These are phyloP conservation scores for Crepidotus sp. DNA, from an alignment of 1,284 basidiomycete species.

Conservation along the genomic window DNA sequence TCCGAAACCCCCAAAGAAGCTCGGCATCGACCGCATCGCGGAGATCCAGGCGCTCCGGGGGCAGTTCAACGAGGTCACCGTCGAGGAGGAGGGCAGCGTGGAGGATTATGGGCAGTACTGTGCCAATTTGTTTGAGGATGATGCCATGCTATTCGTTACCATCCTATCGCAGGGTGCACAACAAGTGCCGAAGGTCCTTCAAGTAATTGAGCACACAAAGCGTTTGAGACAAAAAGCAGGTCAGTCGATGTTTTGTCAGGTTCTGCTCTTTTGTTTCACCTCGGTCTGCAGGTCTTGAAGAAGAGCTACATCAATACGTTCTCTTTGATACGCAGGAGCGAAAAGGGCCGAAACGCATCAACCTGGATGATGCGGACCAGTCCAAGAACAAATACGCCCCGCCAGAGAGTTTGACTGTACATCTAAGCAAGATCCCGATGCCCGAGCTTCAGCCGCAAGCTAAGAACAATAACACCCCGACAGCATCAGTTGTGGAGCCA, in stretches of 20 bases:
- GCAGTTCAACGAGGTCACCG: constrained; percentile 64
- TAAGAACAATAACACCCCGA: constrained; percentile 24
- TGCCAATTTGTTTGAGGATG: constrained; percentile 59
- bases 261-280: neutral
- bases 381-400: constrained; percentile 46
- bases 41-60: constrained; percentile 57
- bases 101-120: constrained; percentile 67
- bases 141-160: constrained; percentile 71
- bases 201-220: constrained; percentile 72
- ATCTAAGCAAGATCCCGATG: constrained; percentile 77
- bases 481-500: constrained; percentile 17
- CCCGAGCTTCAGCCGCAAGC: constrained; percentile 63
- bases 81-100: constrained; percentile 55
- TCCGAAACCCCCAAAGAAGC: constrained; percentile 53
- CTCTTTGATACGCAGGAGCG: constrained; percentile 48
- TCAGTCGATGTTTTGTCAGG: constrained; percentile 20
- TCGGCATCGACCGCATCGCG: constrained; percentile 55
- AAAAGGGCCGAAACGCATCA: constrained; percentile 59
- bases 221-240: constrained; percentile 65
- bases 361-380: constrained; percentile 47
- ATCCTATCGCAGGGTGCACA: constrained; percentile 55
- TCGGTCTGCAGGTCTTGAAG: constrained; percentile 30
- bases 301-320: constrained; percentile 73
- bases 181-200: constrained; percentile 69
- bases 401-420: constrained; percentile 56